Conservation (phyloP, 495 filamentous ascomycete genomes). For the Chaetomidium leptoderma region DNA sequence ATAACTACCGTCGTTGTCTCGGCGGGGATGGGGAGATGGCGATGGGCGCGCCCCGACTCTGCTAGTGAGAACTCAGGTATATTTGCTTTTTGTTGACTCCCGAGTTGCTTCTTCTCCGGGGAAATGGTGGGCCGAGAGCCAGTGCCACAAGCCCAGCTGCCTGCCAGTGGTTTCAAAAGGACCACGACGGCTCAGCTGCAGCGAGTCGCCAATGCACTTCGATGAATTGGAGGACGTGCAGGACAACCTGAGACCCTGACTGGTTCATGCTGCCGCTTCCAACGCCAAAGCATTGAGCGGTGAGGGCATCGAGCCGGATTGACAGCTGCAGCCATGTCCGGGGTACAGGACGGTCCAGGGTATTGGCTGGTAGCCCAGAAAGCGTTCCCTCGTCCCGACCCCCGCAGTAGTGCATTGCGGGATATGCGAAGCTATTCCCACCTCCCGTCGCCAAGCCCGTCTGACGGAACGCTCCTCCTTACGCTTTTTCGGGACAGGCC, state of each 20-base stretch:
- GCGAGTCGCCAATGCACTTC: constrained; percentile 12
- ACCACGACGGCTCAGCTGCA: constrained; percentile 7
- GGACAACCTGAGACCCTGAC: not conserved
- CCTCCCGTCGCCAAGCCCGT: constrained; percentile 9
- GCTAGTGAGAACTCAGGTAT: too few relatives aligned
- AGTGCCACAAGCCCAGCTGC: too few relatives aligned
- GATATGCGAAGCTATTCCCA: constrained; percentile 27
- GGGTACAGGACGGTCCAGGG: not conserved
- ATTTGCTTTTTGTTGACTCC: not conserved
- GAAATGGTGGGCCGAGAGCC: too few relatives aligned
- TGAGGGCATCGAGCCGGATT: not conserved
- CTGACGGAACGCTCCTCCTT: not conserved
- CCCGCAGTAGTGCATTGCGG: constrained; percentile 1
- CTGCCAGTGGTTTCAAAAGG: not conserved
- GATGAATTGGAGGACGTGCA: constrained; percentile 11
- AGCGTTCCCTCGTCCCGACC: not conserved
- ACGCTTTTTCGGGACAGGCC: not conserved
- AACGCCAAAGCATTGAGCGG: not conserved
- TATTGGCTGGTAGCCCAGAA: not conserved
- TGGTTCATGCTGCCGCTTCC: constrained; percentile 13
- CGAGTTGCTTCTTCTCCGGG: not conserved
- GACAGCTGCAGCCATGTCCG: not conserved
- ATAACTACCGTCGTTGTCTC: too few relatives aligned
- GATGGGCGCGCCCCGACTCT: too few relatives aligned
- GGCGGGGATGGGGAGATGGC: not conserved